A percentile compares a stretch with the other conserved stretches of the same genome.
These are phyloP conservation scores for Onygenales sp. DNA, from an alignment of 2,329 filamentous ascomycete species.

Conservation along the genomic window DNA sequence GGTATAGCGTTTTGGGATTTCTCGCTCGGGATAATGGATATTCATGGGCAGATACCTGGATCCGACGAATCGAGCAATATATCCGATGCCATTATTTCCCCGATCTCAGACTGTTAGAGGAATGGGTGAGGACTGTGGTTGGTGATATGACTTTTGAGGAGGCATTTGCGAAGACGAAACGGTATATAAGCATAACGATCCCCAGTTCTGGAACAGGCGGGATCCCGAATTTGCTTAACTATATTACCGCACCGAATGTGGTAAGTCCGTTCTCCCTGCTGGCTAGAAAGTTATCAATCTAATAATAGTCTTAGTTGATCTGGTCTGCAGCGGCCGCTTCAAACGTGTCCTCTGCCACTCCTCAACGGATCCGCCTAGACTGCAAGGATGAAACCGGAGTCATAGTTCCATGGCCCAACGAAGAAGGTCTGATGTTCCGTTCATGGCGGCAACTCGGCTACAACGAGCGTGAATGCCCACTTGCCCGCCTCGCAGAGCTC, in stretches of 20 bases:
- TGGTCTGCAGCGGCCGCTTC: constrained; percentile 36
- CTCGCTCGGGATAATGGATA: constrained; percentile 18
- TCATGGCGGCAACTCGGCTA: constrained; percentile 59
- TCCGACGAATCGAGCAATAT: constrained; percentile 60
- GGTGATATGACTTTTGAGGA: constrained; percentile 90
- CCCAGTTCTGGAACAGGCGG: constrained; percentile 64
- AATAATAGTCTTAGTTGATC: constrained; percentile 46
- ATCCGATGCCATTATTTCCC: constrained; percentile 71
- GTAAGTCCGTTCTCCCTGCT: constrained; percentile 43
- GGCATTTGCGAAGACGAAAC: constrained; percentile 74
- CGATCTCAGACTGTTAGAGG: constrained; percentile 70
- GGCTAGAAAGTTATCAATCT: not conserved
- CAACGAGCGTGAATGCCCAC: constrained; percentile 56
- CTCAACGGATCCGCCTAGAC: constrained; percentile 60
- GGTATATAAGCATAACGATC: constrained; percentile 85
- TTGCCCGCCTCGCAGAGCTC: constrained; percentile 66
- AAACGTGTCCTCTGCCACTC: constrained; percentile 44
- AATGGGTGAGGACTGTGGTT: constrained; percentile 75
- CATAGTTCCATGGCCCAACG: constrained; percentile 64
- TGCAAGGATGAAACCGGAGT: constrained; percentile 68
- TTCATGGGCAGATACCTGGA: constrained; percentile 48
- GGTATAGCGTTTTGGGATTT: constrained; percentile 20
- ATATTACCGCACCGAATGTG: constrained; percentile 86
- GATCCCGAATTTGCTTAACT: constrained; percentile 78
- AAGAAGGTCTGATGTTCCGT: constrained; percentile 52